Evolutionary conservation across 73 alveolate genomes (phyloP).

Genomic region (Stentor roeselii): DNA sequence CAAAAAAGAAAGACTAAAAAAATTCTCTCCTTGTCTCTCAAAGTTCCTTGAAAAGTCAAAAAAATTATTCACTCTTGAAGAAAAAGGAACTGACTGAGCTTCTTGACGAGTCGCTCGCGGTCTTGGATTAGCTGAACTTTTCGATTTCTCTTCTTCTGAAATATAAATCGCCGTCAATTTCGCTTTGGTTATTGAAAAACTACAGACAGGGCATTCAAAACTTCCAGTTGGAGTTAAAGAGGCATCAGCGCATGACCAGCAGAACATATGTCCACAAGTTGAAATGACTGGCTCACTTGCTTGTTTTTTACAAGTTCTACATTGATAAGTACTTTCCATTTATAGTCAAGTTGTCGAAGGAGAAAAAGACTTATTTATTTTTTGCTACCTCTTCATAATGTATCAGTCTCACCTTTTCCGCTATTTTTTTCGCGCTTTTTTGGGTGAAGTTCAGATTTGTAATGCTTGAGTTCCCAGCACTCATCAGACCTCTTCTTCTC

Average conservation of each 20-base stretch:
- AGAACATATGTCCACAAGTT: slow-evolving; percentile 74
- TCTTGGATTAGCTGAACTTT: background rate
- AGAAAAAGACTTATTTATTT: too few relatives aligned
- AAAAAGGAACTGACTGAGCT: background rate
- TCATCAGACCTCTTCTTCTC: too few relatives aligned
- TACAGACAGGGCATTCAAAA: slow-evolving; percentile 66
- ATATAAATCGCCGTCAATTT: slow-evolving; percentile 52
- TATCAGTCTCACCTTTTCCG: too few relatives aligned
- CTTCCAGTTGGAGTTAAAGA: slow-evolving; percentile 51
- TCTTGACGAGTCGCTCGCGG: background rate
- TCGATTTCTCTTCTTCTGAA: background rate
- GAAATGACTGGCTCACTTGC: slow-evolving; percentile 76
- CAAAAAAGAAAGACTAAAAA: background rate
- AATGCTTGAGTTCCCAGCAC: too few relatives aligned
- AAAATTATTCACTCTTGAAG: background rate
- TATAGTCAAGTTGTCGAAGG: too few relatives aligned
- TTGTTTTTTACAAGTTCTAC: slow-evolving; percentile 54
- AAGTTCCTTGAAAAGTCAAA: background rate
- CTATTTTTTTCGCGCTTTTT: too few relatives aligned
- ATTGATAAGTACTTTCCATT: slow-evolving; percentile 49
- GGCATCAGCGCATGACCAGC: slow-evolving; percentile 66
- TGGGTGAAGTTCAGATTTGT: too few relatives aligned
- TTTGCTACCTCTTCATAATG: too few relatives aligned
- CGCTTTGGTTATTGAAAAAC: slow-evolving; percentile 41
- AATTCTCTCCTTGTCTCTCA: background rate